These are phyloP conservation scores for Acacia acuminata DNA, from an alignment of 306 rosid species.

Conservation along the genomic window DNA sequence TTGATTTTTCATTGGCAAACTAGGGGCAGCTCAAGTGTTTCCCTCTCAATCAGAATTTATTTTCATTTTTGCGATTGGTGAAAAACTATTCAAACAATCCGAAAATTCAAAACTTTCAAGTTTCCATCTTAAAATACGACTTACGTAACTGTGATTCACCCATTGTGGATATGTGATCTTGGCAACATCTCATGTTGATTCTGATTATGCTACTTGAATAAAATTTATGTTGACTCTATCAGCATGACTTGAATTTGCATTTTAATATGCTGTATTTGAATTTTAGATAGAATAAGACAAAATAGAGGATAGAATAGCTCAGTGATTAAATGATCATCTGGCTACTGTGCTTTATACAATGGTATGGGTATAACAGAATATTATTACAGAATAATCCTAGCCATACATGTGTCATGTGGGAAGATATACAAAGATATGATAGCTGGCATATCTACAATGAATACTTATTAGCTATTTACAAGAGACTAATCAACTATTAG, in stretches of 20 bases:
- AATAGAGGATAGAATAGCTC: no score
- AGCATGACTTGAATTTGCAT: neutral
- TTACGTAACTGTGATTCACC: neutral
- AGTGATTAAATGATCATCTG: no score
- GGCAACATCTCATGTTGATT: neutral
- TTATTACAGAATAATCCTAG: no score
- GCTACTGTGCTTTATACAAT: no score
- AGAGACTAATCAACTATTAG: no score
- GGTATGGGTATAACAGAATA: no score
- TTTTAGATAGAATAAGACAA: neutral
- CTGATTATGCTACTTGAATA: neutral
- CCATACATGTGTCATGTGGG: no score
- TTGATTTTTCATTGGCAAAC: neutral
- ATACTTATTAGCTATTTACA: no score
- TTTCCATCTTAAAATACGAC: constrained; percentile 5
- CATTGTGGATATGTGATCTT: neutral
- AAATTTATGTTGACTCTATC: neutral
- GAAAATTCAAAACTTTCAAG: neutral
- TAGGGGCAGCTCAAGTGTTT: neutral
- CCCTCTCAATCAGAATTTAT: neutral
- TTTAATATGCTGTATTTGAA: neutral
- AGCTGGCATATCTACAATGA: no score
- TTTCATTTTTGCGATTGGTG: neutral
- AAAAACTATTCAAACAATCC: neutral
- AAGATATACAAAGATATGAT: no score